Evolutionary conservation across 2,329 filamentous ascomycete genomes (phyloP), one percentile per base, ranked within the genome.

Genomic region (Biscogniauxia marginata): DNA sequence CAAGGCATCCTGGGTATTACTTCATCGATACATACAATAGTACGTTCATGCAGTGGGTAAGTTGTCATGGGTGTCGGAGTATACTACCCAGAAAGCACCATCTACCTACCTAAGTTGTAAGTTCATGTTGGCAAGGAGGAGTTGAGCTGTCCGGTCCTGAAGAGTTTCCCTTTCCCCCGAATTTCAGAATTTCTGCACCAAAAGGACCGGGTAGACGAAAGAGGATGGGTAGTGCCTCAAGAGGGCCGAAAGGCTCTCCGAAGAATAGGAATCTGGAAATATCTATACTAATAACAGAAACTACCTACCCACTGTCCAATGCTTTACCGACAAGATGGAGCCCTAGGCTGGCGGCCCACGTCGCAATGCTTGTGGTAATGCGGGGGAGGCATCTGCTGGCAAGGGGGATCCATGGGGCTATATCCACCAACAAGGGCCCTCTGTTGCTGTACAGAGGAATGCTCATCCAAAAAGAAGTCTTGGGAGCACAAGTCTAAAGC

Each of bases 401-500:
- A 39, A 39, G 30, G 30, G 30, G 30, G 30, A 39, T 39, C 30
- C 30, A 39, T 39, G 30, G 30, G 30, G 13, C 50, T 39, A 46
- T 30, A 21, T n/a, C 23, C 21, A 46, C 43, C 34, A 51, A 52
- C 50, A 52, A 39, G 50, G 50, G 39, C 19, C 16, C 24, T 39
- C n/a, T 5, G 18, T 23, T 7, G 18, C 19, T 9, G 8, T 19
- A 7, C 48, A 50, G 46, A 24, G 4, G n/a, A 44, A 21, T 23
- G 22, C 16, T 43, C 49, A 16, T 20, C 34, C 30, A 16, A 39
- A 39, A 39, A 43, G 20, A 51, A 16, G 25, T 45, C 25, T 21
- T 22, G 30, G 34, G 43, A 21, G 50, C 3, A 21, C 20, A 30
- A 46, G 19, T 24, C 50, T 52, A 30, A 52, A 30, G 43, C 50